Evolutionary conservation across 192 early-diverging fungal genomes (phyloP).

Genomic region (Jimgerdemannia lactiflua): DNA sequence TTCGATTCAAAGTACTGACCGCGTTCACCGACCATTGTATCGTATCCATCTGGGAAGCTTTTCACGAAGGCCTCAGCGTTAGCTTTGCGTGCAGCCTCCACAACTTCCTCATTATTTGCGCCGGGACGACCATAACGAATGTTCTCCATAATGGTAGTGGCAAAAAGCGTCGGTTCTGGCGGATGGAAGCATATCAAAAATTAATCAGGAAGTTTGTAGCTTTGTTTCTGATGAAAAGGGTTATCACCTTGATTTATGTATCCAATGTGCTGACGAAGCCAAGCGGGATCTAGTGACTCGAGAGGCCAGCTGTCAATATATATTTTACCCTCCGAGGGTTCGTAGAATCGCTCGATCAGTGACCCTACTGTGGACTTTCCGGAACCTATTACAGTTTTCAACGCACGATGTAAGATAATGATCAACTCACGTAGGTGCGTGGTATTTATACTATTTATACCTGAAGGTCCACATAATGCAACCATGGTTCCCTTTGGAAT

Average conservation of each 20-base stretch:
- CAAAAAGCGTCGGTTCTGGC: constrained; percentile 75
- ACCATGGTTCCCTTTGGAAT: constrained; percentile 74
- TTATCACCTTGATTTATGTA: constrained; percentile 63
- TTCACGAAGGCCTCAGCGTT: constrained; percentile 78
- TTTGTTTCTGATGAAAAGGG: no score
- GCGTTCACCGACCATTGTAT: constrained; percentile 86
- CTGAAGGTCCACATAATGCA: constrained; percentile 90
- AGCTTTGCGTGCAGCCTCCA: constrained; percentile 58
- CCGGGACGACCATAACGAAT: constrained; percentile 59
- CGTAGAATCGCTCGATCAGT: constrained; percentile 77
- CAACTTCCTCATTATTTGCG: constrained; percentile 73
- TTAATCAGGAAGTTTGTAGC: no score
- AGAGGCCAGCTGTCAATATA: constrained; percentile 63
- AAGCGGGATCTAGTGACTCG: constrained; percentile 52
- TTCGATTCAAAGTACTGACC: no score
- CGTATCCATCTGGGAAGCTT: constrained; percentile 76
- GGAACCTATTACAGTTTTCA: constrained; percentile 39
- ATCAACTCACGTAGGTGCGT: neutral
- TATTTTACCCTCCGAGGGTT: constrained; percentile 59
- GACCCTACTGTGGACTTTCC: constrained; percentile 76
- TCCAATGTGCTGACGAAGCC: constrained; percentile 67
- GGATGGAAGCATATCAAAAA: constrained; percentile 9
- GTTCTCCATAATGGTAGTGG: constrained; percentile 74
- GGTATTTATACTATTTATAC: constrained; percentile 39
- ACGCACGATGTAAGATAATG: neutral